Evolutionary conservation across 345 rosid genomes (phyloP).

Genomic region (Citrus sp.): DNA sequence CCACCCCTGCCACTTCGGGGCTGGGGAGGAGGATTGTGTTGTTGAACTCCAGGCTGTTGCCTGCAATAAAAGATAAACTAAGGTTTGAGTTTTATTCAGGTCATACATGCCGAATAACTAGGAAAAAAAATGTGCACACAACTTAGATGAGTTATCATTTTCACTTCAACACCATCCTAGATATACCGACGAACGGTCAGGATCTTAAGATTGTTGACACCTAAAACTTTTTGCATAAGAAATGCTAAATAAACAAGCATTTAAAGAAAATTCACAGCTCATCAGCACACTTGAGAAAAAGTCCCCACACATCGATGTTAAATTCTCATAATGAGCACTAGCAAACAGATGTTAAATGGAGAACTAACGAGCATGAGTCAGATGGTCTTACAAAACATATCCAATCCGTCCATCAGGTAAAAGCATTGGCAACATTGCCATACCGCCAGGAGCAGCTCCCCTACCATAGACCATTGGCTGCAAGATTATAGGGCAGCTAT

Average conservation of each 20-base stretch:
- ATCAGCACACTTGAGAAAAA: background rate
- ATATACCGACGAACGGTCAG: background rate
- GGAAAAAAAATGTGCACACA: background rate
- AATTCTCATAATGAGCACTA: background rate
- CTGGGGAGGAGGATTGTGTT: constrained; percentile 43
- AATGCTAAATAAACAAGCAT: background rate
- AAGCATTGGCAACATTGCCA: constrained; percentile 98
- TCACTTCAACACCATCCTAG: background rate
- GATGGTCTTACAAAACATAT: constrained; percentile 76
- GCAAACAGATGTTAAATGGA: background rate
- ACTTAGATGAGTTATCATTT: background rate
- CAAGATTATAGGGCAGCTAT: constrained; percentile 19
- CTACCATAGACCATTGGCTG: constrained; percentile 88
- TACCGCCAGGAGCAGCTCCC: constrained; percentile 73
- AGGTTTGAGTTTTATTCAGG: background rate
- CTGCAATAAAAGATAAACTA: constrained; percentile 29
- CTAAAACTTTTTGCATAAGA: background rate
- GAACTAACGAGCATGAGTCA: background rate
- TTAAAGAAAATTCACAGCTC: background rate
- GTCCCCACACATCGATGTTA: background rate
- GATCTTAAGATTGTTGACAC: background rate
- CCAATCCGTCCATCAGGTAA: constrained; percentile 96
- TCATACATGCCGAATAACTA: background rate
- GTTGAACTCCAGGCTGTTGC: constrained; percentile 84
- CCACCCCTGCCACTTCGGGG: constrained; percentile 44